These are phyloP conservation scores for Lactarius trivialis DNA, from an alignment of 768 basidiomycete species.

Conservation along the genomic window DNA sequence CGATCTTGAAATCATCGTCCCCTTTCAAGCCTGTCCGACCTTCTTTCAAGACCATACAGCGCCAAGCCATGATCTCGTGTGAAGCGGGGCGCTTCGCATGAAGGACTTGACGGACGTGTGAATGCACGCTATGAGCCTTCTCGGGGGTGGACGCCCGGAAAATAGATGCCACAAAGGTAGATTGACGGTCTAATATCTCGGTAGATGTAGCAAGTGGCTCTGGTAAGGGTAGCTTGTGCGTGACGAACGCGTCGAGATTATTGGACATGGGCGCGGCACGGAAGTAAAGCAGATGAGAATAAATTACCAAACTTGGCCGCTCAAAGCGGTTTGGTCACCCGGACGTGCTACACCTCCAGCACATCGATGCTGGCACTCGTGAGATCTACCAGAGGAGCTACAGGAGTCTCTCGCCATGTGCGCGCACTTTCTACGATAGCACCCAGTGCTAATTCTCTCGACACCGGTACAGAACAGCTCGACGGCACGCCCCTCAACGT, in stretches of 20 bases:
- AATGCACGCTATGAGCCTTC: conserved; percentile 44
- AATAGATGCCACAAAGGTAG: conserved; percentile 61
- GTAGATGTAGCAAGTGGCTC: conserved; percentile 52
- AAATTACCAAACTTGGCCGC: not conserved
- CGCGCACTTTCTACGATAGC: conserved; percentile 3
- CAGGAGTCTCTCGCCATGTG: not conserved
- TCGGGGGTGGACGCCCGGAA: conserved; percentile 47
- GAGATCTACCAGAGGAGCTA: conserved; percentile 2
- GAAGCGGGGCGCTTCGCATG: conserved; percentile 54
- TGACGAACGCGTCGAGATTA: conserved; percentile 51
- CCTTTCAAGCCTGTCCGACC: conserved; percentile 61
- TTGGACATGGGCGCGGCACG: conserved; percentile 26
- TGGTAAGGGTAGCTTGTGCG: conserved; percentile 39
- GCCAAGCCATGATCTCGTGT: conserved; percentile 74
- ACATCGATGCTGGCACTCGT: conserved; percentile 8
- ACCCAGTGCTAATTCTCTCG: not conserved
- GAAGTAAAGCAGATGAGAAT: not conserved
- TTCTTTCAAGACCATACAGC: conserved; percentile 64
- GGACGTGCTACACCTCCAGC: not conserved
- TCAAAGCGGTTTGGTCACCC: not conserved
- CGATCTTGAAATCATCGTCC: conserved; percentile 69
- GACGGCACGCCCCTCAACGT: not conserved
- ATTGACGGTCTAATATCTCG: conserved; percentile 70
- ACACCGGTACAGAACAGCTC: not conserved
- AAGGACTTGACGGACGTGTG: conserved; percentile 49